Conservation (phyloP, 2,329 filamentous ascomycete species). For the Bipolaris victoriae region DNA sequence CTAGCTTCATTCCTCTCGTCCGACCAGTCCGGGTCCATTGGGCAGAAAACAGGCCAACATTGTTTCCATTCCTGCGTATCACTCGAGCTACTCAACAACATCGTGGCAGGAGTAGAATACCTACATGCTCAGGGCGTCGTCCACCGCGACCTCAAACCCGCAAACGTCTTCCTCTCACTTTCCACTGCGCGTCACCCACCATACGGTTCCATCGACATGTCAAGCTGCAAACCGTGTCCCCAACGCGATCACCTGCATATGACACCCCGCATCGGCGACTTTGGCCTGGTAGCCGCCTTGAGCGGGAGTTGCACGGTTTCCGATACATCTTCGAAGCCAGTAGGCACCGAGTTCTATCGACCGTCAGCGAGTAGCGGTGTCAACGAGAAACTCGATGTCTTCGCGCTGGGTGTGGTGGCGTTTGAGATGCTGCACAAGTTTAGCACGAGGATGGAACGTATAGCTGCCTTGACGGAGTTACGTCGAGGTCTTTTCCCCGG, state of each 20-base stretch:
- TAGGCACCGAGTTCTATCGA: slow-evolving; percentile 68
- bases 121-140: slow-evolving; percentile 66
- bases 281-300: slow-evolving; percentile 67
- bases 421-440: slow-evolving; percentile 67
- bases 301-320: slow-evolving; percentile 43
- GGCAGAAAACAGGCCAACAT: slow-evolving; percentile 52
- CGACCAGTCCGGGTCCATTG: slow-evolving; percentile 17
- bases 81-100: slow-evolving; percentile 62
- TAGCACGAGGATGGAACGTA: slow-evolving; percentile 48
- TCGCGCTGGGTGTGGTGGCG: slow-evolving; percentile 65
- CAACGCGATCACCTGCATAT: slow-evolving; percentile 50
- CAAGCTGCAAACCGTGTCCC: slow-evolving; percentile 55
- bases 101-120: slow-evolving; percentile 69
- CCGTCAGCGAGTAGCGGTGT: slow-evolving; percentile 48
- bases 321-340: slow-evolving; percentile 49
- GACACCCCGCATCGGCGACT: slow-evolving; percentile 70
- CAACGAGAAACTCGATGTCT: slow-evolving; percentile 65
- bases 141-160: slow-evolving; percentile 72
- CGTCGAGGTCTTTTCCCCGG: slow-evolving; percentile 41
- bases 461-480: slow-evolving; percentile 43
- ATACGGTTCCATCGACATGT: slow-evolving; percentile 56
- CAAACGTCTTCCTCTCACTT: slow-evolving; percentile 69
- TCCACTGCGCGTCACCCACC: slow-evolving; percentile 44
- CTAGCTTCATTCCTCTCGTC: slow-evolving; percentile 63
- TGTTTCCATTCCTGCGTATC: slow-evolving; percentile 68